Evolutionary conservation across 345 rosid genomes (phyloP), one percentile per base, ranked within the genome.

Genomic region (Murraya koenigii): DNA sequence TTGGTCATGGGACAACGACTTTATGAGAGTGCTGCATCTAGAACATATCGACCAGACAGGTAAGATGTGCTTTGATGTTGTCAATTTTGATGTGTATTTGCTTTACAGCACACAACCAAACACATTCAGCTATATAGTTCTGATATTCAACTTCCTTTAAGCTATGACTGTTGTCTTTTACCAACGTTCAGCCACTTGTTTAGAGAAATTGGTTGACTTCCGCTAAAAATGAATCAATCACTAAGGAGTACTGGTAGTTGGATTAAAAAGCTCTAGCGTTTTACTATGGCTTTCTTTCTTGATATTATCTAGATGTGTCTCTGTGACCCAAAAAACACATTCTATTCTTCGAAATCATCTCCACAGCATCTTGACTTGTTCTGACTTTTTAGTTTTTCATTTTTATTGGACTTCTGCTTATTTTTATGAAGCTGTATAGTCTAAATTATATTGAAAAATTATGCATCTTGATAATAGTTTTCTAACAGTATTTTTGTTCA

Each of bases 1-100:
- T 89, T 97, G 89, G 97, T 94, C 67, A 97, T 97, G 90, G 99
- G 99, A 81, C 99, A 97, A 49, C 87, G 99, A 68, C 87, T 94
- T 25, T 97, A 97, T 63, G 97, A 94, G 84, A 90, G 89, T 72
- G 93, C 99, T 78, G 84, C 94, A 65, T 83, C 96, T 69, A 86
- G 92, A 87, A 94, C 99, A 55, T 91, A 87, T 86, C 88, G 96
- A 74, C 99, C 94, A 23, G 96, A 94, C 88, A 91, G 99, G 99
- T 92, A 83, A 76, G 66, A 28, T 33, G 22, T 20, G 36, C 64
- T 52, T 79, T 63, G 36, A 35, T 61, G 20, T 76, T 38, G 4
- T 71, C 52, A 76, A 56, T 6, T 62, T 71, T 13, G 14, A 59
- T 28, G 17, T 72, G 33, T 59, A 66, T 55, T 36, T 69, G 8